Conservation (phyloP, 441 rosid genomes). For the Gossypium aridum region DNA sequence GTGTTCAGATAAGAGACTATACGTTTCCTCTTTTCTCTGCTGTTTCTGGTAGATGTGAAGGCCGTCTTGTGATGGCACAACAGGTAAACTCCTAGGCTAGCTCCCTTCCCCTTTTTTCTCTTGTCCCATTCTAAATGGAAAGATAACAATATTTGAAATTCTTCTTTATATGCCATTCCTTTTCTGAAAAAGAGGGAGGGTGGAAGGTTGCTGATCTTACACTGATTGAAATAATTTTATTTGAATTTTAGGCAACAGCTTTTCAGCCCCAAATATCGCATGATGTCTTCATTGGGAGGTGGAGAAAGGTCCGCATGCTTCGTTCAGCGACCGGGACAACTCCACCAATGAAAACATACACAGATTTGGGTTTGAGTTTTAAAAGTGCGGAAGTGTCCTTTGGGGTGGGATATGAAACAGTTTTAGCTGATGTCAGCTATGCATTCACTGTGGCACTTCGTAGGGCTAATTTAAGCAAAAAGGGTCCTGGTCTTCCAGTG, state of each 20-base stretch:
- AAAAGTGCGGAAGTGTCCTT: slow-evolving; percentile 72
- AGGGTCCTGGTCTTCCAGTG: slow-evolving; percentile 47
- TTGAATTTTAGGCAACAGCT: slow-evolving; percentile 72
- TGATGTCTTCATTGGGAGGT: slow-evolving; percentile 89
- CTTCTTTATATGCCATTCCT: not conserved
- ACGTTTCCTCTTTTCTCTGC: slow-evolving; percentile 83
- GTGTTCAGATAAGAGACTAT: slow-evolving; percentile 73
- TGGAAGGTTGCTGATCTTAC: not conserved
- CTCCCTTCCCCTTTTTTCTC: slow-evolving; percentile 6
- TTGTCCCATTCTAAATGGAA: slow-evolving; percentile 3
- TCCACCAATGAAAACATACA: slow-evolving; percentile 89
- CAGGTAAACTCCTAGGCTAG: slow-evolving; percentile 53
- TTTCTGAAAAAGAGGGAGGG: not conserved
- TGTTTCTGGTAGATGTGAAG: slow-evolving; percentile 87
- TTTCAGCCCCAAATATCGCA: slow-evolving; percentile 94
- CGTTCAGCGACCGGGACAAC: slow-evolving; percentile 98
- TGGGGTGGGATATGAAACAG: slow-evolving; percentile 98
- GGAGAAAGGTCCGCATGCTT: slow-evolving; percentile 95
- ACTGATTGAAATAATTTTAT: slow-evolving; percentile 19
- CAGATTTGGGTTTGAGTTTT: slow-evolving; percentile 71
- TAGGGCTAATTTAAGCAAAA: slow-evolving; percentile 86
- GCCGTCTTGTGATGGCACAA: slow-evolving; percentile 85
- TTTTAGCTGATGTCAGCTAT: slow-evolving; percentile 91
- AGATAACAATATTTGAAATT: not conserved
- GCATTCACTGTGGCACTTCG: slow-evolving; percentile 98